Evolutionary conservation across 768 basidiomycete genomes (phyloP).

Genomic region (Epithele typhae): DNA sequence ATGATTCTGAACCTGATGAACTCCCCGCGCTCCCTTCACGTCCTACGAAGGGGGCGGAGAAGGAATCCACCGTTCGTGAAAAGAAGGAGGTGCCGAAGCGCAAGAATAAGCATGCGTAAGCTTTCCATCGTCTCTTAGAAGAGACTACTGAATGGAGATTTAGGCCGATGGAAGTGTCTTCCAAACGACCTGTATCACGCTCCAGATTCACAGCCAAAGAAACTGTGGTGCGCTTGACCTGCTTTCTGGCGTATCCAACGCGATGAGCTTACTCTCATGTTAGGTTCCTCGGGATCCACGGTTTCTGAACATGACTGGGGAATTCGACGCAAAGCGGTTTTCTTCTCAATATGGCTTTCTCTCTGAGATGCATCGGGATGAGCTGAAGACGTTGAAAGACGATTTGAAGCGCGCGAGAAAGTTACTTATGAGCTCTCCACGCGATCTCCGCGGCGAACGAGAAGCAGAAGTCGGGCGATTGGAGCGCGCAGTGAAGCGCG

Average conservation of each 20-base stretch:
- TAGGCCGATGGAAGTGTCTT: slow-evolving; percentile 79
- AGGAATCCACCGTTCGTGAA: slow-evolving; percentile 34
- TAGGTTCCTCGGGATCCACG: slow-evolving; percentile 85
- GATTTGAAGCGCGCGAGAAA: slow-evolving; percentile 68
- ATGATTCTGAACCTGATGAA: slow-evolving; percentile 19
- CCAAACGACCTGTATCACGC: slow-evolving; percentile 80
- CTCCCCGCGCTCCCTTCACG: slow-evolving; percentile 1
- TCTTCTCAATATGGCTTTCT: slow-evolving; percentile 73
- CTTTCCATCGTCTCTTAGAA: slow-evolving; percentile 12
- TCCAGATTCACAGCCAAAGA: slow-evolving; percentile 65
- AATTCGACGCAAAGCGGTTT: slow-evolving; percentile 62
- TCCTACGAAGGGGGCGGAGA: slow-evolving; percentile 27
- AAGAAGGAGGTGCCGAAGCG: slow-evolving; percentile 55
- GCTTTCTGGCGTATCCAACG: background rate
- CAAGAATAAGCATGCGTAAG: slow-evolving; percentile 84
- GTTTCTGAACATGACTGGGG: slow-evolving; percentile 71
- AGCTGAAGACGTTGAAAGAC: slow-evolving; percentile 61
- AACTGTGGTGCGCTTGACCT: slow-evolving; percentile 40
- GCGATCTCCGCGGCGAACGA: slow-evolving; percentile 52
- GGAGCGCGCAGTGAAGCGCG: slow-evolving; percentile 69
- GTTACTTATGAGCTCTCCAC: slow-evolving; percentile 54
- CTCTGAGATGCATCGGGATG: slow-evolving; percentile 54
- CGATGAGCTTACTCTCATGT: background rate
- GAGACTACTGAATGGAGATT: no score
- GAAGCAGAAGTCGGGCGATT: slow-evolving; percentile 66